Base-by-base conservation (phyloP, 352 stramenopile genomes). In the Halophytophthora batemanensis region DNA sequence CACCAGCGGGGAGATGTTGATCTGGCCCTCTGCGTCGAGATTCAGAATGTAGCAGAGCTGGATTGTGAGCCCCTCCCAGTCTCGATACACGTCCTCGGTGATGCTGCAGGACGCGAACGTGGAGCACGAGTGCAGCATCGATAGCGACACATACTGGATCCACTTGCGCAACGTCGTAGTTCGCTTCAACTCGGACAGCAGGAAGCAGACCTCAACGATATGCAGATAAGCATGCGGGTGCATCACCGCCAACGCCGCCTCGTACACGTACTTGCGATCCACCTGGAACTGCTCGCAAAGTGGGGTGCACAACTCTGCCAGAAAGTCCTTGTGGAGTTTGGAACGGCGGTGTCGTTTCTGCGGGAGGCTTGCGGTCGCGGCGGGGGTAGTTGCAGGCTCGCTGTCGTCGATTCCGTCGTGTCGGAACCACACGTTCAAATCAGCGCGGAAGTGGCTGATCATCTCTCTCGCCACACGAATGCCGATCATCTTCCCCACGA, bases 401-500 rank as follows among this genome's bases (percentile, higher is more conserved):
- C 25, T 47, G 6, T 23, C 46, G 37, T 63, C 56, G 25, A n/a
- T 22, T 13, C 22, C 21, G 39, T 51, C 48, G 51, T 68, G 56
- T n/a, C 62, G 51, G 60, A 73, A 77, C 50, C 62, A 66, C 29
- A 71, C 53, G 48, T 86, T 70, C 35, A 90, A 50, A 36, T 86
- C 75, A 14, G 59, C 52, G n/a, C 83, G 75, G 50, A 90, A 92
- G 45, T 91, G 74, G 18, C 68, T 87, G 38, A 94, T 94, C 81
- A 94, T 90, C 52, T 92, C 80, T 3, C 82, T 73, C 17, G 83
- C 81, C 2, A 94, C 81, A 21, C 79, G 80, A 45, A 92, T 86
- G 6, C 83, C 83, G 55, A 94, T 86, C 77, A 92, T 88, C 42
- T 92, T 94, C 3, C 80, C 83, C 18, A 94, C 83, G 69, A 94